phyloP scores from a whole-genome alignment of 306 rosid species.

The Ziziphus jujuba region DNA sequence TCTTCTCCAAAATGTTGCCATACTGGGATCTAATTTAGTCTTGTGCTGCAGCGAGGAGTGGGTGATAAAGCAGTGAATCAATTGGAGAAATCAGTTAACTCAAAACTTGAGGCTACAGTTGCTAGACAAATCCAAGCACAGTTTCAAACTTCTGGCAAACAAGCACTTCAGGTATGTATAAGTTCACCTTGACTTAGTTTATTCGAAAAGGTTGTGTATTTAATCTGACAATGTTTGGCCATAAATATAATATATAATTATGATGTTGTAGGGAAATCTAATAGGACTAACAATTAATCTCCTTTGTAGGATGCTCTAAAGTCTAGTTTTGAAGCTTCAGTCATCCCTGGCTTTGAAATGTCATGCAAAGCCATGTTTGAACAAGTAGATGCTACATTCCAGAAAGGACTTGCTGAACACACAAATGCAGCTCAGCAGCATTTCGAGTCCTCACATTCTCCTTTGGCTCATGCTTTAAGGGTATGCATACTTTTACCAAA shows the following conservation, averaged over 20 bases:
- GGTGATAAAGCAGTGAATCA: conserved; percentile 94
- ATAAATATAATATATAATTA: not conserved
- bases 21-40: conserved; percentile 43
- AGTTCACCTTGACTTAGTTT: conserved; percentile 21
- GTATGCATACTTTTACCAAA: conserved; percentile 37
- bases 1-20: conserved; percentile 22
- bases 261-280: conserved; percentile 3
- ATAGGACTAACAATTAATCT: conserved; percentile 15
- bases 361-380: conserved; percentile 96
- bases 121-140: conserved; percentile 98
- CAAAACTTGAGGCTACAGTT: conserved; percentile 89
- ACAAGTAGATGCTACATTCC: conserved; percentile 91
- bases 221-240: conserved; percentile 9
- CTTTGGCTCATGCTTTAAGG: conserved; percentile 81
- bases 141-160: conserved; percentile 95
- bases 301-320: conserved; percentile 69
- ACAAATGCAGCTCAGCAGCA: conserved; percentile 75
- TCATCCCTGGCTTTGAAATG: conserved; percentile 89
- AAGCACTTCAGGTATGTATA: conserved; percentile 79
- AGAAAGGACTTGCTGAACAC: conserved; percentile 93
- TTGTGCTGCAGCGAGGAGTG: conserved; percentile 81
- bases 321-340: conserved; percentile 72
- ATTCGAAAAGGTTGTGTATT: conserved; percentile 5
- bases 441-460: conserved; percentile 72
- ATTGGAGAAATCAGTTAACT: conserved; percentile 80